Conservation (phyloP, 352 stramenopile species). For the Globisporangium radiosum region DNA sequence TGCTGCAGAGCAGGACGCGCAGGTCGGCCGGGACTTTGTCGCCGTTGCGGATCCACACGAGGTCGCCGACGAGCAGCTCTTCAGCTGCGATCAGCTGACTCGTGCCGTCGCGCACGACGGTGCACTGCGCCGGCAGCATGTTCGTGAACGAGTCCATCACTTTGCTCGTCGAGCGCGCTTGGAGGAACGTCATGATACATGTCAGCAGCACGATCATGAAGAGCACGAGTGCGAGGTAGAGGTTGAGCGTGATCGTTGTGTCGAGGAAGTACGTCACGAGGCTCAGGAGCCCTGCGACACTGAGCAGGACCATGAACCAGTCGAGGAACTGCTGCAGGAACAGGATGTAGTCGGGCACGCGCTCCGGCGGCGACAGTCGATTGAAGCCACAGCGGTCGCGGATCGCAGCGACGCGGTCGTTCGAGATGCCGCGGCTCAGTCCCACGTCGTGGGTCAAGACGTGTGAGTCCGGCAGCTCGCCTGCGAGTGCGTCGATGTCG, state of each 20-base stretch:
- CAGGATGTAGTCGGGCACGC: conserved; percentile 26
- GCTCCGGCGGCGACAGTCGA: conserved; percentile 26
- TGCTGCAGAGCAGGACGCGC: conserved; percentile 34
- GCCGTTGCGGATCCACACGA: conserved; percentile 43
- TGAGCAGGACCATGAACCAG: conserved; percentile 40
- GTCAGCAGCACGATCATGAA: conserved; percentile 35
- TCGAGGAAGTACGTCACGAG: conserved; percentile 35
- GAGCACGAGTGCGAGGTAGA: conserved; percentile 33
- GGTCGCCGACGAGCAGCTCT: conserved; percentile 40
- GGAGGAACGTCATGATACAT: conserved; percentile 34
- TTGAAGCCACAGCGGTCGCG: conserved; percentile 27
- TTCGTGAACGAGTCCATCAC: conserved; percentile 50
- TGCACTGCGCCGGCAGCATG: conserved; percentile 35
- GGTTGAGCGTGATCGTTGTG: conserved; percentile 27
- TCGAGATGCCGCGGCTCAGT: conserved; percentile 22
- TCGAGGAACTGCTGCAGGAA: conserved; percentile 41
- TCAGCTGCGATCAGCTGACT: conserved; percentile 33
- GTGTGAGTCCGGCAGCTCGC: conserved; percentile 14
- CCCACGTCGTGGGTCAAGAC: conserved; percentile 23
- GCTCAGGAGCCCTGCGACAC: conserved; percentile 22
- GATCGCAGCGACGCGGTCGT: conserved; percentile 9
- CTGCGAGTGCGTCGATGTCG: conserved; percentile 19
- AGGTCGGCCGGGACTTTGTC: conserved; percentile 51
- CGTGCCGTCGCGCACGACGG: conserved; percentile 36
- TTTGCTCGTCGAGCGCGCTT: conserved; percentile 29